Evolutionary conservation across 2,329 filamentous ascomycete genomes (phyloP).

Genomic region (Paracoccidioides lutzii): DNA sequence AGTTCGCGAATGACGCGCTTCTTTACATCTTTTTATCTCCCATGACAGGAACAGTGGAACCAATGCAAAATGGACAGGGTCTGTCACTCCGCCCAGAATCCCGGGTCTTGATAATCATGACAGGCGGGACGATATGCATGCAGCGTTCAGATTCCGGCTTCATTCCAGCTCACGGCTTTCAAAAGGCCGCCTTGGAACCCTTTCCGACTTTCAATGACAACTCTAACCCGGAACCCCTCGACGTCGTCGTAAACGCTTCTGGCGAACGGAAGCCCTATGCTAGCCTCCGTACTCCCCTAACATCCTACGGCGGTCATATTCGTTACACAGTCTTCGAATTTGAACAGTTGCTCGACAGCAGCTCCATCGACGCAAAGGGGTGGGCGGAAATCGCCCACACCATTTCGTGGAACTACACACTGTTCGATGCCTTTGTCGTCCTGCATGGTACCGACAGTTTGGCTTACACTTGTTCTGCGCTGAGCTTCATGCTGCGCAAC

Average conservation of each 20-base stretch:
- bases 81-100: constrained; percentile 45
- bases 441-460: constrained; percentile 85
- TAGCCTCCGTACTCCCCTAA: constrained; percentile 66
- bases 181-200: constrained; percentile 69
- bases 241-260: constrained; percentile 41
- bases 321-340: constrained; percentile 80
- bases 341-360: constrained; percentile 71
- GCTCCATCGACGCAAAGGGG: constrained; percentile 72
- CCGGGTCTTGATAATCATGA: constrained; percentile 79
- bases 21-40: background rate
- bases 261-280: constrained; percentile 43
- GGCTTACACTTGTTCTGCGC: constrained; percentile 75
- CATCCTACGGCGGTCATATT: constrained; percentile 66
- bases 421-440: constrained; percentile 83
- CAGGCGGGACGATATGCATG: constrained; percentile 77
- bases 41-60: background rate
- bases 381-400: constrained; percentile 74
- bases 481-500: constrained; percentile 88
- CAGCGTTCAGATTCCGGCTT: constrained; percentile 66
- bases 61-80: background rate
- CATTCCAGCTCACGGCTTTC: constrained; percentile 65
- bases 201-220: constrained; percentile 77
- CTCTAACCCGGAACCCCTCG: constrained; percentile 43
- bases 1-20: too few relatives aligned
- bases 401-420: constrained; percentile 72